These are phyloP conservation scores for Taphrina flavorubra DNA, from an alignment of 1,139 yeast species.

Conservation along the genomic window DNA sequence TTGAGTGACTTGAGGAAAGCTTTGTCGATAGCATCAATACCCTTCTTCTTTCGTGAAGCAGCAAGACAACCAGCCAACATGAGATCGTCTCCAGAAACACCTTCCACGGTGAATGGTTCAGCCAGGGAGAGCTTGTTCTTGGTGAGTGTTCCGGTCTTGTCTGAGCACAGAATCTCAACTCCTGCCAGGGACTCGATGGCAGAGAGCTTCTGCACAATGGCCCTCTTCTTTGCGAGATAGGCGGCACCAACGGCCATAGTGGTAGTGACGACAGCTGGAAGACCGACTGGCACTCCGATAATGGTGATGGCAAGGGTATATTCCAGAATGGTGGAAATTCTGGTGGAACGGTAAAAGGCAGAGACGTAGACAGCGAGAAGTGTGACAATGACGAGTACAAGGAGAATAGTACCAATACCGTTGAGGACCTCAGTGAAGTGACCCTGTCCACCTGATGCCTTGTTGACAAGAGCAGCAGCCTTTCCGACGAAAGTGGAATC, in stretches of 20 bases:
- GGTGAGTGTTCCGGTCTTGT: constrained; percentile 98
- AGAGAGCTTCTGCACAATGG: constrained; percentile 96
- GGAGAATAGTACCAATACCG: constrained; percentile 93
- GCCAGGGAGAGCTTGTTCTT: constrained; percentile 94
- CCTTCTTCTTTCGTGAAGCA: constrained; percentile 98
- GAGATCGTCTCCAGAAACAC: constrained; percentile 96
- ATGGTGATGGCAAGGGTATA: constrained; percentile 93
- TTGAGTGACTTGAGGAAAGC: constrained; percentile 89
- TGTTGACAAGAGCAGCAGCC: constrained; percentile 96
- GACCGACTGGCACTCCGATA: constrained; percentile 99
- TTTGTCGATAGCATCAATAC: constrained; percentile 96
- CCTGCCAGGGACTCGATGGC: constrained; percentile 99
- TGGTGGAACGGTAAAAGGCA: constrained; percentile 91
- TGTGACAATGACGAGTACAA: constrained; percentile 86
- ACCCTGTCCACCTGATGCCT: constrained; percentile 92
- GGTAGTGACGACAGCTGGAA: constrained; percentile 99
- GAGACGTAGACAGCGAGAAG: constrained; percentile 91
- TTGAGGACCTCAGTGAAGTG: constrained; percentile 97
- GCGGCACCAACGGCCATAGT: constrained; percentile 99
- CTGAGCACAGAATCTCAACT: constrained; percentile 98
- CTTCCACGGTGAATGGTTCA: constrained; percentile 99
- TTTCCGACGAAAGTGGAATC: constrained; percentile 91
- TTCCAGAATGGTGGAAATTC: constrained; percentile 88
- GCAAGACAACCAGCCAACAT: constrained; percentile 98
- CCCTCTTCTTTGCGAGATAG: constrained; percentile 97